Conservation (phyloP, 345 rosid species). For the Eutrema japonicum region DNA sequence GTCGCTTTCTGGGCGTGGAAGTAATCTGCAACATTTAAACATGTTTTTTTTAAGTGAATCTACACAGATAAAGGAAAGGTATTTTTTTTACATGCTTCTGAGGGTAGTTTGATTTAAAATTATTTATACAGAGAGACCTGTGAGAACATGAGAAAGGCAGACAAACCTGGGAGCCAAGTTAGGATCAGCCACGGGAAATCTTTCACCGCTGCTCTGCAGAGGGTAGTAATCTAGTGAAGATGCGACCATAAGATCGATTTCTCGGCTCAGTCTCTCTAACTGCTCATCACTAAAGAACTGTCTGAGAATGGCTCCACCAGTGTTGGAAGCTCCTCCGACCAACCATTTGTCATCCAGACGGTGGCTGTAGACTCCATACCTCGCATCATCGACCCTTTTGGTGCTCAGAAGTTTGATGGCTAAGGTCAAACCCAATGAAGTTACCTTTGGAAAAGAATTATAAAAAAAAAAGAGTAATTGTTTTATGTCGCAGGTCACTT, state of each 20-base stretch:
- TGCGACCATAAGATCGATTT: conserved; percentile 64
- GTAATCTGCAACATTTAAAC: conserved; percentile 55
- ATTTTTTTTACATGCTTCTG: not conserved
- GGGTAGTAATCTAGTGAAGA: conserved; percentile 90
- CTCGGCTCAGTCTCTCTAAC: conserved; percentile 64
- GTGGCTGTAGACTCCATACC: conserved; percentile 93
- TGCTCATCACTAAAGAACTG: conserved; percentile 77
- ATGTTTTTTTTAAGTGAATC: not conserved
- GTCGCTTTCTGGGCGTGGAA: conserved; percentile 80
- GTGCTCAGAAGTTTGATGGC: conserved; percentile 89
- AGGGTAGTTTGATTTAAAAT: not conserved
- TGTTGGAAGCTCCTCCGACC: conserved; percentile 98
- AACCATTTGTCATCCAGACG: conserved; percentile 97
- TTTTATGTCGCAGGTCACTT: not conserved
- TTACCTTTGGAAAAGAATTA: conserved; percentile 57
- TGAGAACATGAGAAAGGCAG: conserved; percentile 18
- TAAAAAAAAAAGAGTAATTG: too few species aligned
- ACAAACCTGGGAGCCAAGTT: conserved; percentile 75
- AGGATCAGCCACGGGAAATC: conserved; percentile 91
- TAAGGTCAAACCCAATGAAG: conserved; percentile 90
- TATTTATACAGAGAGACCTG: not conserved
- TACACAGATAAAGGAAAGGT: not conserved
- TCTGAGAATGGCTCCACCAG: conserved; percentile 94
- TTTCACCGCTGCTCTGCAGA: conserved; percentile 68
- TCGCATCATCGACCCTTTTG: conserved; percentile 81